Evolutionary conservation across 2,329 filamentous ascomycete species (phyloP), one percentile per base, ranked within the genome.

Genomic region (Colletotrichum endophyticum): DNA sequence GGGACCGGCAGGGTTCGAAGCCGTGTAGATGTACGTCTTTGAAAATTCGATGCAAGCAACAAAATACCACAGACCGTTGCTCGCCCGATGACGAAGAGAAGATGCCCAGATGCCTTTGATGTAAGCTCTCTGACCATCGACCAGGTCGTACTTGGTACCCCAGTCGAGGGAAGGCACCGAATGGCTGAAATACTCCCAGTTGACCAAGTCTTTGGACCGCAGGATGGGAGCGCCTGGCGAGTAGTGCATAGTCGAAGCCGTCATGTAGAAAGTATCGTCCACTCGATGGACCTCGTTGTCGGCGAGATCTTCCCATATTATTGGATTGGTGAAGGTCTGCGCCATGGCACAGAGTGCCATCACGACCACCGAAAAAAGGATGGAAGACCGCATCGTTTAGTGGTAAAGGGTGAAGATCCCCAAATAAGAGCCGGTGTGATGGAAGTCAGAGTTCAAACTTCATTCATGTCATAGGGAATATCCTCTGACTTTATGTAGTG

Each of bases 101-200:
- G 86, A 89, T 0, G 90, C 90, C 88, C 88, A 91, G 36, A 88
- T 90, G 7, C 90, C 90, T 69, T 86, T 84, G 12, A 88, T 85
- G 77, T 91, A 91, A 2, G 88, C 88, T 5, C 83, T 81, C 8
- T 82, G 82, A 8, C 83, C 83, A 66, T 82, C 83, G 13, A 82
- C 82, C 22, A 91, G 80, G 79, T 88, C 82, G 81, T 90, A 91
- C 15, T 84, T 83, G 28, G 82, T 77, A 13, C 85, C 85, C 80
- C 86, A 91, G 70, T 86, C 61, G 16, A 85, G 80, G 7, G 69
- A 59, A 11, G 85, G 85, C 1, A 87, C 81, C 2, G 83, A 84
- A 36, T 86, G 84, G 1, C 83, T 81, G 8, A 85, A 77, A 13
- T 77, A 80, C 63, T 86, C 83, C 86, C 85, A 87, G 71, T 87